phyloP scores from a whole-genome alignment of 345 rosid species.

The Luvunga scandens region DNA sequence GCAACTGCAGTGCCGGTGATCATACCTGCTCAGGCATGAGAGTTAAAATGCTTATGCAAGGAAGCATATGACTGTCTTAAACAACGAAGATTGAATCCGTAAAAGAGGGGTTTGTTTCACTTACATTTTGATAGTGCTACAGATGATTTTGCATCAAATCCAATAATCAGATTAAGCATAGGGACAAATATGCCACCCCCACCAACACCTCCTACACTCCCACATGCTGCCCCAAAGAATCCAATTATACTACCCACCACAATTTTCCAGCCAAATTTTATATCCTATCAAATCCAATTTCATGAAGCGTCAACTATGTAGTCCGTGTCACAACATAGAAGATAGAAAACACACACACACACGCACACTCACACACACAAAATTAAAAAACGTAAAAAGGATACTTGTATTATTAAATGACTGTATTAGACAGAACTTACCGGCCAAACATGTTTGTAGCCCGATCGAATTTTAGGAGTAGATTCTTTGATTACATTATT shows the following conservation, averaged over 20 bases:
- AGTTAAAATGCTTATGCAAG: neutral
- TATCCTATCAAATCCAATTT: constrained; percentile 22
- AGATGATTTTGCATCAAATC: constrained; percentile 50
- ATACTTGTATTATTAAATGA: neutral
- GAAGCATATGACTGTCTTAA: neutral
- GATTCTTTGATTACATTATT: constrained; percentile 1
- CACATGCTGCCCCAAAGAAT: constrained; percentile 53
- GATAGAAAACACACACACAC: neutral
- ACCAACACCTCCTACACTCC: constrained; percentile 57
- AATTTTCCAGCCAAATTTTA: constrained; percentile 43
- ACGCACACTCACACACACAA: neutral
- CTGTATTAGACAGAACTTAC: constrained; percentile 14
- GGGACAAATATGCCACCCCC: constrained; percentile 59
- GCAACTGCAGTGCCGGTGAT: constrained; percentile 44
- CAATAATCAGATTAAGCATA: constrained; percentile 46
- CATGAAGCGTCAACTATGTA: neutral
- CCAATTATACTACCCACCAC: constrained; percentile 38
- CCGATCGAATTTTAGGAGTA: neutral
- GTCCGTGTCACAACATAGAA: too few species aligned
- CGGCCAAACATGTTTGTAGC: constrained; percentile 32
- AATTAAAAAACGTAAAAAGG: neutral
- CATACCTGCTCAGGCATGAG: constrained; percentile 35
- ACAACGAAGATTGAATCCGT: neutral
- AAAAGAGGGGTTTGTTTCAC: neutral
- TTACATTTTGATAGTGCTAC: constrained; percentile 53